Evolutionary conservation across 208 protist genomes (phyloP).

Genomic region (Pavlovales sp.): DNA sequence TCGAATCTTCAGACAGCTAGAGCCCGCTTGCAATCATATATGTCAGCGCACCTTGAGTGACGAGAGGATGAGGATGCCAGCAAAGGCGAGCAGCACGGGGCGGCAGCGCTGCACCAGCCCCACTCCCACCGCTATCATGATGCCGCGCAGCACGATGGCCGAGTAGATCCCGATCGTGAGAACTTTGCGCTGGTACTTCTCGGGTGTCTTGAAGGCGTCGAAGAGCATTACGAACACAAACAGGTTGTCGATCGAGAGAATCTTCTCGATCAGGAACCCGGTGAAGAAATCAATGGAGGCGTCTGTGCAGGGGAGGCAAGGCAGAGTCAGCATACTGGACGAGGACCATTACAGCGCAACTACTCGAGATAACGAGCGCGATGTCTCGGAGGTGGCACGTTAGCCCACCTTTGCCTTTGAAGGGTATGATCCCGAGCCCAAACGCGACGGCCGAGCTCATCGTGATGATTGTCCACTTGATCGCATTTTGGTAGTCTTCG

Average conservation of each 20-base stretch:
- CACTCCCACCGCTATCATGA: conserved; percentile 27
- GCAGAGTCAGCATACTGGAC: too few relatives aligned
- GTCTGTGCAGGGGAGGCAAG: too few relatives aligned
- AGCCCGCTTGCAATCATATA: too few relatives aligned
- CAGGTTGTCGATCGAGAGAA: conserved; percentile 45
- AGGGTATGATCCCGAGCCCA: background rate
- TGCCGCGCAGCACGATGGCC: conserved; percentile 15
- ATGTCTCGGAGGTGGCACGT: background rate
- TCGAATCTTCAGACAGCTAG: too few relatives aligned
- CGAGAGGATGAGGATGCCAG: background rate
- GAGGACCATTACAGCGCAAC: too few relatives aligned
- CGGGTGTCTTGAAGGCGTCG: conserved; percentile 38
- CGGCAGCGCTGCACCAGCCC: conserved; percentile 12
- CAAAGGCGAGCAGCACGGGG: conserved; percentile 29
- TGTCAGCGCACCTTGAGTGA: conserved; percentile 13
- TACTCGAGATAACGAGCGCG: too few relatives aligned
- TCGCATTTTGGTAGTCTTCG: background rate
- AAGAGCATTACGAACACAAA: conserved; percentile 52
- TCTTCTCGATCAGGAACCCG: conserved; percentile 40
- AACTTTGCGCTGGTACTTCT: conserved; percentile 4
- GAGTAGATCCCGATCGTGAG: conserved; percentile 21
- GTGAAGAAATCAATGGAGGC: conserved; percentile 20
- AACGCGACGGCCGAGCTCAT: background rate
- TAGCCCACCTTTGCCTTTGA: background rate
- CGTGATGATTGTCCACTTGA: background rate